A percentile compares a stretch with the other conserved stretches of the same genome.
Evolutionary conservation across 23 red algal species (phyloP).

Genomic region (Gracilaria vermiculophylla): DNA sequence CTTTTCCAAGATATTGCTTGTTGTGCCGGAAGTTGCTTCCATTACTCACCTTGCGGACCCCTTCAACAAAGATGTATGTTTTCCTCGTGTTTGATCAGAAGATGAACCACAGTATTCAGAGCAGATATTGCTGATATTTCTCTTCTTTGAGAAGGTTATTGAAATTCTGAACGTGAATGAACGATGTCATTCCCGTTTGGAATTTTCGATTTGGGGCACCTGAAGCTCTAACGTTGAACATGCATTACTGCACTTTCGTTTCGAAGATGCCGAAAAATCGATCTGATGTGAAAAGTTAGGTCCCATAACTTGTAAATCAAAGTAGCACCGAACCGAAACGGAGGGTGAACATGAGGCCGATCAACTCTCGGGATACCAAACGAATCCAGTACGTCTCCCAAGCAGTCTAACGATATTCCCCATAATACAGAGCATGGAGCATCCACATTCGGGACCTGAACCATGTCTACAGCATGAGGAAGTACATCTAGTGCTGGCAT

Average conservation of each 20-base stretch:
- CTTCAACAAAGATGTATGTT: no score
- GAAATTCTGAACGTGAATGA: no score
- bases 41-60: background rate
- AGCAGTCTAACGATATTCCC: conserved; percentile 46
- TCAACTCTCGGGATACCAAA: conserved; percentile 44
- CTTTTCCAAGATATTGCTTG: background rate
- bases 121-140: no score
- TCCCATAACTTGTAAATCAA: background rate
- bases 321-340: background rate
- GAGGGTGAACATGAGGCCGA: conserved; percentile 8
- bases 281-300: background rate
- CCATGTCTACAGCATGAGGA: conserved; percentile 17
- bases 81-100: no score
- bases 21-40: background rate
- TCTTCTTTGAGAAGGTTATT: no score
- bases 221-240: background rate
- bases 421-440: conserved; percentile 25
- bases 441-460: background rate
- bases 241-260: conserved; percentile 28
- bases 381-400: conserved; percentile 34
- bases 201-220: no score
- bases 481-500: conserved; percentile 46
- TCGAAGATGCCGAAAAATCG: background rate
- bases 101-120: no score
- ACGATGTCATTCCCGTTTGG: no score